A percentile compares a stretch with the other conserved stretches of the same genome.
Conservation (phyloP, 176 grass and related monocot species). For the Metroxylon sagu region DNA sequence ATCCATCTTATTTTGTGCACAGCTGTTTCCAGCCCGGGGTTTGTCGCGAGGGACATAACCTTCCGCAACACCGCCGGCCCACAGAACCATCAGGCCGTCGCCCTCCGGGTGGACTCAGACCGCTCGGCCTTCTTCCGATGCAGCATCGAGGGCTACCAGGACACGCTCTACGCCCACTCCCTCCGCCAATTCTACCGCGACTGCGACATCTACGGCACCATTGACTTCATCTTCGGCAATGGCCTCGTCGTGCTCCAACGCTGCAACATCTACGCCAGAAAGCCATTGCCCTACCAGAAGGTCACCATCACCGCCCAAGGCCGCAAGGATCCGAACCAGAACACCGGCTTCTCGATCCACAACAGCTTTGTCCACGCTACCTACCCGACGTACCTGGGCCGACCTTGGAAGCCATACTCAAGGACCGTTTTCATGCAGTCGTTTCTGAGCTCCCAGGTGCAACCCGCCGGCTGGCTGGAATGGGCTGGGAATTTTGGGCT, state of each 20-base stretch:
- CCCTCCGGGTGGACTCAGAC: conserved; percentile 74
- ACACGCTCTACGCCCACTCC: conserved; percentile 88
- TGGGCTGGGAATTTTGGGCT: conserved; percentile 41
- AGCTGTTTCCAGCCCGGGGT: conserved; percentile 63
- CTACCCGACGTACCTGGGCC: conserved; percentile 59
- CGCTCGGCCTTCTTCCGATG: conserved; percentile 80
- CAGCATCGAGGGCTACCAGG: conserved; percentile 71
- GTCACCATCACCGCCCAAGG: conserved; percentile 63
- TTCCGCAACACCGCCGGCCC: conserved; percentile 73
- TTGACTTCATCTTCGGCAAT: conserved; percentile 91
- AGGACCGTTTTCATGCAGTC: conserved; percentile 76
- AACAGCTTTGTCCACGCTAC: conserved; percentile 39
- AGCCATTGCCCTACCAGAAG: conserved; percentile 32
- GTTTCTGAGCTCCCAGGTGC: conserved; percentile 42
- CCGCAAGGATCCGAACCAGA: conserved; percentile 53
- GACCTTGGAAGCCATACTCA: conserved; percentile 78
- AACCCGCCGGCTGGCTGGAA: conserved; percentile 58
- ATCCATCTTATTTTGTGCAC: neutral
- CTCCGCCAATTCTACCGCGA: conserved; percentile 82
- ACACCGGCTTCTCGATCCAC: conserved; percentile 69
- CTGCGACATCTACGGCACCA: conserved; percentile 59
- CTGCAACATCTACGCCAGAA: conserved; percentile 25
- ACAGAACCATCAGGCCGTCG: conserved; percentile 55
- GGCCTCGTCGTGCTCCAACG: conserved; percentile 54
- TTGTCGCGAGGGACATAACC: conserved; percentile 67